Percentiles rank a stretch among this genome's conserved stretches.
phyloP scores from a whole-genome alignment of 495 filamentous ascomycete species.

The Lepraria neglecta region DNA sequence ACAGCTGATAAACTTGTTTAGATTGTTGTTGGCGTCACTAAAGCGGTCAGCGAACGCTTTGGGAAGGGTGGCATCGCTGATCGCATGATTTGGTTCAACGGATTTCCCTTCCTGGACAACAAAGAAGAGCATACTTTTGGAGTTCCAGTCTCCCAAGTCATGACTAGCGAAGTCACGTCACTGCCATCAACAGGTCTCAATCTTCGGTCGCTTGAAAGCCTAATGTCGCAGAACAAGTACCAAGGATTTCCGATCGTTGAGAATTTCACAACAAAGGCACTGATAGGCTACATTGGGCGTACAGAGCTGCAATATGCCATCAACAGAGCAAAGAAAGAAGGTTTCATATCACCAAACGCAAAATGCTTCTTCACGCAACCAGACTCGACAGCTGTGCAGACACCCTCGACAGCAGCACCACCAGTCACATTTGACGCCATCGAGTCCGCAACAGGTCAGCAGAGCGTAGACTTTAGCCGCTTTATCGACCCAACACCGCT shows the following conservation, averaged over 20 bases:
- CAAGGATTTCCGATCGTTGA: slow-evolving; percentile 95
- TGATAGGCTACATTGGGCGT: slow-evolving; percentile 90
- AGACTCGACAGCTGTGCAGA: slow-evolving; percentile 38
- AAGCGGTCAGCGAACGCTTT: slow-evolving; percentile 85
- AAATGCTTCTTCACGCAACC: slow-evolving; percentile 74
- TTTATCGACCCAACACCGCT: slow-evolving; percentile 89
- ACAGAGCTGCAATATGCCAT: slow-evolving; percentile 93
- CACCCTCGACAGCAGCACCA: slow-evolving; percentile 33
- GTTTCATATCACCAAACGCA: slow-evolving; percentile 60
- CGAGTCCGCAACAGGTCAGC: slow-evolving; percentile 47
- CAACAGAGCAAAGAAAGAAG: slow-evolving; percentile 70
- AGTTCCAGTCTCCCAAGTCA: slow-evolving; percentile 86
- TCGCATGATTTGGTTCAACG: slow-evolving; percentile 99
- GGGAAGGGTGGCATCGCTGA: slow-evolving; percentile 96
- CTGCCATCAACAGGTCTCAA: slow-evolving; percentile 71
- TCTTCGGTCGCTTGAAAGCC: slow-evolving; percentile 63
- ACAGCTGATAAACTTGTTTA: slow-evolving; percentile 27
- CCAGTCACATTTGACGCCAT: slow-evolving; percentile 62
- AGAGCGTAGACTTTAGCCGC: slow-evolving; percentile 73
- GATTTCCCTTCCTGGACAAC: slow-evolving; percentile 94
- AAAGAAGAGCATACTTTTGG: slow-evolving; percentile 98
- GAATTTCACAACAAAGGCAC: slow-evolving; percentile 57
- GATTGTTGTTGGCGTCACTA: slow-evolving; percentile 96
- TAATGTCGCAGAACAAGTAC: slow-evolving; percentile 76
- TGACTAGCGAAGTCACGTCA: slow-evolving; percentile 72